Base-by-base conservation (phyloP, 1,284 basidiomycete genomes). In the Ustilago cynodontis region DNA sequence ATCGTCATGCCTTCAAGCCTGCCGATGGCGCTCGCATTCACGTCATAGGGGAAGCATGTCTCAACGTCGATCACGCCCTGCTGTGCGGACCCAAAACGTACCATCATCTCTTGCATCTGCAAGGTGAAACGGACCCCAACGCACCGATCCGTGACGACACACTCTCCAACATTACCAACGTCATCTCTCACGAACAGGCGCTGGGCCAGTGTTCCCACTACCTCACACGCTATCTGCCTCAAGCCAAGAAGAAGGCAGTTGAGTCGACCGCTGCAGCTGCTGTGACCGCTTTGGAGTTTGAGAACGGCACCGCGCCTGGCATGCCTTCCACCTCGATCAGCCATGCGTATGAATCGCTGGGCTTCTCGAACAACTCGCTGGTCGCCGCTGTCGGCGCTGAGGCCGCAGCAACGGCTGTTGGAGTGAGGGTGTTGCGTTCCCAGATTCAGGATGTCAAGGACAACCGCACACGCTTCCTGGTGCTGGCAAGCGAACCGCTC, bases 171-270 rank as follows among this genome's bases (percentile, higher is more conserved):
- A 71, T 78, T 49, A 78, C 71, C 64, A 71, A 78, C 13, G 76
- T 78, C 60, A 67, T 74, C 29, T 78, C 76, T 26, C 76, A 78
- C 71, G 76, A 78, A 53, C 76, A 78, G 53, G 76, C 76, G 18
- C 62, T 78, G 22, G 76, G 76, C 3, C 76, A 78, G 56, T 74
- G 76, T 65, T 54, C 67, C 22, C 67, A 60, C 45, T 78, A 68
- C 47, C 67, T 78, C 41, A 71, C 63, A 13, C 65, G 65, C n/a
- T 74, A 68, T 45, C 18, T 78, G 65, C 71, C 76, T 28, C 66
- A 74, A 37, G 76, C 76, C 8, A 62, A 65, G 55, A 78, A 68
- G 62, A 74, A 68, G 62, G 62, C 65, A 24, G 68, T 74, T 45
- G 71, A 73, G 16, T 78, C 76, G 29, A 78, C 76, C 3, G 76